These are phyloP conservation scores for Cryptosporidium ubiquitum DNA, from an alignment of 169 alveolate genomes.

Conservation along the genomic window DNA sequence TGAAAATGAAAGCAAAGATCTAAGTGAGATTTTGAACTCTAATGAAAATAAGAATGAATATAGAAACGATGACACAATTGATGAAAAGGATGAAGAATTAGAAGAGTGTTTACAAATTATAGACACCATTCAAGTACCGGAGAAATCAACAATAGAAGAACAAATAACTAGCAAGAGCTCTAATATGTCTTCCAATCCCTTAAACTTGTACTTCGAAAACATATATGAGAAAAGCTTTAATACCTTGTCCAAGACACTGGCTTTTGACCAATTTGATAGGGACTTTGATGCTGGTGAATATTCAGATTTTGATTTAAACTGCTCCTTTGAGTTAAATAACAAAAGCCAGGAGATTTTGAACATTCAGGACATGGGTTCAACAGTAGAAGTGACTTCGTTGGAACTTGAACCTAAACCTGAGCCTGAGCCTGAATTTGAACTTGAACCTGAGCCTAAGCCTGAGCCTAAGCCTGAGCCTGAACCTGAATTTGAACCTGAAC, in stretches of 20 bases:
- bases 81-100: conserved; percentile 2
- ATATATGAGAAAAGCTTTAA: neutral
- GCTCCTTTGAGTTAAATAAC: neutral
- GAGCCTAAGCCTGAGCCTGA: neutral
- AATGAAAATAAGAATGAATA: neutral
- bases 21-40: too few relatives aligned
- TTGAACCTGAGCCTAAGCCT: neutral
- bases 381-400: neutral
- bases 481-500: too few relatives aligned
- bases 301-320: neutral
- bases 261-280: neutral
- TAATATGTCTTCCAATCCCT: neutral
- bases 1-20: neutral
- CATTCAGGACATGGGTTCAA: neutral
- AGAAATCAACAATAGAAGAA: neutral
- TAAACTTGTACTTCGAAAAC: conserved; percentile 16
- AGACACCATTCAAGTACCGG: neutral
- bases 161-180: neutral
- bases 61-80: neutral
- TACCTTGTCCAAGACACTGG: neutral
- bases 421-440: neutral
- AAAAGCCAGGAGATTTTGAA: neutral
- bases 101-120: conserved; percentile 1
- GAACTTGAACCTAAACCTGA: neutral
- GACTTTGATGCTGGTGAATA: neutral